Base-by-base conservation (phyloP, 345 rosid species). In the Linum lewisii region DNA sequence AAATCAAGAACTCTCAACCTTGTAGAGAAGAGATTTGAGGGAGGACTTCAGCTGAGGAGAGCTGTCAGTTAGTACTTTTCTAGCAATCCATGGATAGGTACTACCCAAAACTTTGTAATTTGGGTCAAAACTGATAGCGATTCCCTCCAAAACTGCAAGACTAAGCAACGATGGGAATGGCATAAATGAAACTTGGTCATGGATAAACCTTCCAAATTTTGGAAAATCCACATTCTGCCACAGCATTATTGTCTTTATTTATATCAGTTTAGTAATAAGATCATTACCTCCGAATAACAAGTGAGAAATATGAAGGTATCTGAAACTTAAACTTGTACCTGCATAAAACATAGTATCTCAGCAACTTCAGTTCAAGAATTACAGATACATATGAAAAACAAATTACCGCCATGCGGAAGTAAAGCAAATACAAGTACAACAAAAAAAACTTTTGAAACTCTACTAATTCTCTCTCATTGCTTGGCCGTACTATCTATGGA, bases 71-170 rank as follows among this genome's bases (percentile, higher is more conserved):
- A 91, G 72, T 32, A 91, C 83, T 76, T 91, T 91, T 72, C 78
- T 86, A 24, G 98, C 96, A 71, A 91, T 91, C 96, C 96, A 91
- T n/a, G 98, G 98, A 69, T 88, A 91, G 57, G 98, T 88, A 69
- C 96, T 86, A 19, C 98, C 90, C 77, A 91, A 71, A 60, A 91
- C 98, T 75, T 91, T 91, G 84, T 91, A 91, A 63, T 82, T 78
- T 67, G 95, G 96, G 70, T 81, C 72, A 62, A 68, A 72, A 75
- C 84, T 72, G 36, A 91, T 76, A 36, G 98, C 98, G 68, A 91
- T 86, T 44, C 98, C 98, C 79, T 91, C 98, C 77, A 91, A 75
- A 47, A 91, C 98, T 67, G 98, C 98, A 69, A 91, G 92, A 64
- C 96, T 91, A 70, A 50, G 55, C 66, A 38, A 67, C 26, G 67